Evolutionary conservation across 179 eudicot genomes (phyloP), one percentile per base, ranked within the genome.

Genomic region (Silene coronaria): DNA sequence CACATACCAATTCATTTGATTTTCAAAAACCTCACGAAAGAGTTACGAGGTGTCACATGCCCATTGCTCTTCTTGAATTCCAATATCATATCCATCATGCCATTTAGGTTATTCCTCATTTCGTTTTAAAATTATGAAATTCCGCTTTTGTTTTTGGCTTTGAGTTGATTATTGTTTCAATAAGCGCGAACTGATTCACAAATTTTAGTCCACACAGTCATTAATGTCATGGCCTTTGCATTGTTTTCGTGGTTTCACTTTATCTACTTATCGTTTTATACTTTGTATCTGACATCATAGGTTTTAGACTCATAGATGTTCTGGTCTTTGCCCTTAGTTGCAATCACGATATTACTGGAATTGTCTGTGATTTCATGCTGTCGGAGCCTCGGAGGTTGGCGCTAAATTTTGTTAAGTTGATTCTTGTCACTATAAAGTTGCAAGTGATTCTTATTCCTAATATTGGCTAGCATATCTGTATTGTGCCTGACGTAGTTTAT

Each of bases 401-500:
- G 45, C 45, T 38, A 8, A 28, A 51, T 11, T 14, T 65, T 12
- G 0, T 46, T 17, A 9, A 19, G 30, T 63, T 65, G 48, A 42
- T 70, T 38, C 12, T 2, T 38, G 45, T 34, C 45, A 38, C 45
- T 38, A 7, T 38, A 38, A 38, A 38, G 12, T 38, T 38, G 45
- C 45, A 38, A 38, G 45, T 38, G 45, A 42, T 42, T 9, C 11
- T 51, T 38, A 57, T 51, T 22, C 53, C 45, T 17, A 51, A 55
- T n/a, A n/a, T 77, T 53, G 6, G 62, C 38, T 13, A 46, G 21
- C 5, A 38, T 34, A 51, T 58, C 24, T 63, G 21, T 63, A 9
- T 53, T 60, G 8, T 66, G 57, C 59, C 58, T 76, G 57, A 26
- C 67, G 17, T 72, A 45, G 72, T 69, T 58, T 34, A 57, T 28